phyloP scores from a whole-genome alignment of 1,284 basidiomycete genomes.

The Leccinum subrobustum region DNA sequence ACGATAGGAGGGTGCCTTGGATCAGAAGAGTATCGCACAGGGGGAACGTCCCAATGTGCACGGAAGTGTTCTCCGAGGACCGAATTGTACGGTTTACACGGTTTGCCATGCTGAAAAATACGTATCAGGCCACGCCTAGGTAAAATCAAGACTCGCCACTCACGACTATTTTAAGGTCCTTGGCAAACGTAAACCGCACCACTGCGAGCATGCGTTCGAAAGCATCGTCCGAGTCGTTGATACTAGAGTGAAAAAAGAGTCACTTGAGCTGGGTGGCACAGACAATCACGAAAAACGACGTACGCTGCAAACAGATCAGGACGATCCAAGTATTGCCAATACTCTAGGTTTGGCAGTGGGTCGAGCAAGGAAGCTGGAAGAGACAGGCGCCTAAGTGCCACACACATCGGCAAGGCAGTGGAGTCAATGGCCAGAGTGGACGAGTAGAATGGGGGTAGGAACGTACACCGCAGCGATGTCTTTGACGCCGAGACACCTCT shows the following conservation, averaged over 20 bases:
- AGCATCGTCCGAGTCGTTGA: constrained; percentile 88
- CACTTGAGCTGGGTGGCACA: constrained; percentile 6
- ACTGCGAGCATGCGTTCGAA: constrained; percentile 92
- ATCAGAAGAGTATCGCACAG: constrained; percentile 53
- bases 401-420: background rate
- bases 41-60: constrained; percentile 81
- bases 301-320: constrained; percentile 92
- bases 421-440: constrained; percentile 11
- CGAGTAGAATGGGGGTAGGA: constrained; percentile 5
- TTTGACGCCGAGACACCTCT: constrained; percentile 86
- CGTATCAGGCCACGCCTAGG: constrained; percentile 1
- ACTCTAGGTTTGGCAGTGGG: constrained; percentile 92
- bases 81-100: constrained; percentile 96
- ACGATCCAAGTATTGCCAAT: constrained; percentile 93
- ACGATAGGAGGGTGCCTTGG: constrained; percentile 46
- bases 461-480: constrained; percentile 87
- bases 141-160: constrained; percentile 31
- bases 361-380: constrained; percentile 88
- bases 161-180: constrained; percentile 93
- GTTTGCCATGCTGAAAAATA: constrained; percentile 68
- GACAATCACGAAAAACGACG: constrained; percentile 31
- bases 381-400: constrained; percentile 69
- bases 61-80: constrained; percentile 92
- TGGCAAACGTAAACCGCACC: constrained; percentile 87
- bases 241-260: constrained; percentile 41